phyloP scores from a whole-genome alignment of 495 filamentous ascomycete species.

The Copromyces sp. region DNA sequence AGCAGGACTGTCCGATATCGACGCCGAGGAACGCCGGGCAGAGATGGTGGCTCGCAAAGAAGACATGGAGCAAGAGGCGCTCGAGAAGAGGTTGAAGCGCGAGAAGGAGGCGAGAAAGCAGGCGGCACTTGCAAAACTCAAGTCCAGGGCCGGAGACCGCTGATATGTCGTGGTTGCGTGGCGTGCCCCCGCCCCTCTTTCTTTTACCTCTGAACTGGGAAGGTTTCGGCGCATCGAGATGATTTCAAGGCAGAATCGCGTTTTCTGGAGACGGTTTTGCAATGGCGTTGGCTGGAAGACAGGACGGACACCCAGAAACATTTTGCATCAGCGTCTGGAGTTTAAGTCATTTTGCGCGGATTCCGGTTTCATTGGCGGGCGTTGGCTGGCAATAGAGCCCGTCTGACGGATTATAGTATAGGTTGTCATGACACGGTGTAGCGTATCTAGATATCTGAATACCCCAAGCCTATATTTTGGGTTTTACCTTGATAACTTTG shows the following conservation, averaged over 20 bases:
- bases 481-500: neutral
- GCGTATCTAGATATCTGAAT: neutral
- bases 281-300: constrained; percentile 9
- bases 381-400: neutral
- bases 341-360: constrained; percentile 2
- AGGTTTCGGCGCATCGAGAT: neutral
- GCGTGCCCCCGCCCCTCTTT: neutral
- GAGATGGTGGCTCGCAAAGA: constrained; percentile 38
- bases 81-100: constrained; percentile 32
- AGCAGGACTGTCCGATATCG: constrained; percentile 47
- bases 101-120: constrained; percentile 38
- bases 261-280: constrained; percentile 6
- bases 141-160: constrained; percentile 9
- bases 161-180: constrained; percentile 2
- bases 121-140: constrained; percentile 7
- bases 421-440: neutral
- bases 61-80: constrained; percentile 37
- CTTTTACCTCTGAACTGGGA: neutral
- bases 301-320: constrained; percentile 10
- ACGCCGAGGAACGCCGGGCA: constrained; percentile 46
- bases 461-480: neutral
- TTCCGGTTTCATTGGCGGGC: neutral
- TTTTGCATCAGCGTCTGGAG: constrained; percentile 17
- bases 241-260: neutral
- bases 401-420: neutral